Base-by-base conservation (phyloP, 2,329 filamentous ascomycete species). In the Monosporascus sp. region DNA sequence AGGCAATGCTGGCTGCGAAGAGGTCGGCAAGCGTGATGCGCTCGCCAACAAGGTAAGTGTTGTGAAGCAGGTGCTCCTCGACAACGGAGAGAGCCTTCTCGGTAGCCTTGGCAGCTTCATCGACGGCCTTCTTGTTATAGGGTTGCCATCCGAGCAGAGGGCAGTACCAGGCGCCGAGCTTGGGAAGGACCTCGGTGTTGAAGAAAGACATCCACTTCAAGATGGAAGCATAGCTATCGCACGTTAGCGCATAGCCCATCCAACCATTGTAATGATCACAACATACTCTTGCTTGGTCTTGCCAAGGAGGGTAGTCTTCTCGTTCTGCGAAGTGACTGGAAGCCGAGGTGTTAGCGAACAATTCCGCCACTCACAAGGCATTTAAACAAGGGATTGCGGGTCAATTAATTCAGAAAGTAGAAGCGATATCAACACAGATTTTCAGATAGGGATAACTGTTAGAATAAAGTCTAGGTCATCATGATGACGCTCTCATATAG, bases 391-490 rank as follows among this genome's bases (percentile, higher is more conserved):
- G 58, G 56, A 53, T 45, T 50, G 61, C 55, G 58, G 62, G 62
- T 35, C 9, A 58, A 66, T 61, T 66, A 72, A 72, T 76, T 91
- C 87, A 90, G 87, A 90, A 87, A 89, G 85, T 93, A 90, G 82
- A 76, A 87, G 79, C 61, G 75, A 80, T 84, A 83, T 96, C 92
- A 91, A 96, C 92, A 97, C 74, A 77, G 77, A 74, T 61, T 71
- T 95, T 97, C 89, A 94, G 93, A 89, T 90, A 97, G 93, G 93
- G 90, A 96, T 96, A 96, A 96, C 90, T 94, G 88, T 86, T 81
- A 83, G 77, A 79, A 81, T 79, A 78, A 80, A 80, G 77, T 88
- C 86, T 80, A 76, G 64, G 83, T 93, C 90, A 89, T 90, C 81
- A 85, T 76, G 65, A 61, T 63, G 60, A 63, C 54, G 65, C 57